Conservation (phyloP, 2,329 filamentous ascomycete species). For the Fusarium subtropicale region DNA sequence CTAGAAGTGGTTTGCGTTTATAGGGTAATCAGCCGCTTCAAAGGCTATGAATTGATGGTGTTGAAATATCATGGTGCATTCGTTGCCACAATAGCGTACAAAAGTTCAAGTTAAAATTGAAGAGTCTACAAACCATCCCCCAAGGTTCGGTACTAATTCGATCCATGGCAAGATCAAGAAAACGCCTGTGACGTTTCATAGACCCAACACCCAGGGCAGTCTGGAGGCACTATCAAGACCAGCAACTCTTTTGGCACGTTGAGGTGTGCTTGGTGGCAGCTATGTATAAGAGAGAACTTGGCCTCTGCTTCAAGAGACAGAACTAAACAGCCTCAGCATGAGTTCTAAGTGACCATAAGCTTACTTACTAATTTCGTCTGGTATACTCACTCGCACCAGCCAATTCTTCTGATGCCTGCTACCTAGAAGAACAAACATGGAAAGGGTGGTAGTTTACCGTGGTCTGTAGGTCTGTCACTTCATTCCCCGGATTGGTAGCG, state of each 20-base stretch:
- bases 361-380: neutral
- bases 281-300: neutral
- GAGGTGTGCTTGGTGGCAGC: neutral
- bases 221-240: neutral
- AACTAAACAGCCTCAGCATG: neutral
- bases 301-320: neutral
- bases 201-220: neutral
- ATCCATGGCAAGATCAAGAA: neutral
- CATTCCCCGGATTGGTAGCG: neutral
- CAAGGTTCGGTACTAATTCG: neutral
- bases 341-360: neutral
- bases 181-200: neutral
- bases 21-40: slow-evolving; percentile 19
- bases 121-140: neutral
- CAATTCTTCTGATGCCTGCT: neutral
- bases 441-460: neutral
- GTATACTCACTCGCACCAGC: neutral
- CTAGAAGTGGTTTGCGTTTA: slow-evolving; percentile 26
- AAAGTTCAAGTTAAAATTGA: neutral
- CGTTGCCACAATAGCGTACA: neutral
- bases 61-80: slow-evolving; percentile 9
- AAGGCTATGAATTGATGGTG: slow-evolving; percentile 29
- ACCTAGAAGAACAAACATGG: neutral
- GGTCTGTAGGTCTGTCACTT: neutral
- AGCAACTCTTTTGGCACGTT: neutral